phyloP scores from a whole-genome alignment of 148 eudicot species.

The Beta vulgaris region DNA sequence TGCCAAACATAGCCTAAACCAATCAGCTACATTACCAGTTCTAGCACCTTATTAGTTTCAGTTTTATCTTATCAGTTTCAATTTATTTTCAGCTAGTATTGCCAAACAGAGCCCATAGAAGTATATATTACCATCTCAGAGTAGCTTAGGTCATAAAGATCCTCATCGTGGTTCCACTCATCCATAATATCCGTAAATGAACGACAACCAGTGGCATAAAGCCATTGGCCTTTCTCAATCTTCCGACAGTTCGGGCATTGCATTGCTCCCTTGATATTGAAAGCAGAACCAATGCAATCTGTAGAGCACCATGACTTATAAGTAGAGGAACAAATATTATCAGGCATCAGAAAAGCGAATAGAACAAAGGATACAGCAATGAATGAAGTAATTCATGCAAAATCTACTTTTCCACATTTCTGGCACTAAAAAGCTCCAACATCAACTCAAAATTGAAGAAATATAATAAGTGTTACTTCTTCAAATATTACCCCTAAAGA shows the following conservation, averaged over 20 bases:
- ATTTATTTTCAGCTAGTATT: too few relatives aligned
- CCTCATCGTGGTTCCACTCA: constrained; percentile 91
- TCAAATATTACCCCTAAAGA: neutral
- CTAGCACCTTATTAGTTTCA: too few relatives aligned
- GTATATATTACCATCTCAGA: constrained; percentile 93
- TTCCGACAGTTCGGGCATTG: constrained; percentile 98
- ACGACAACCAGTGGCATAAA: constrained; percentile 71
- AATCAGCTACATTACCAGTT: too few relatives aligned
- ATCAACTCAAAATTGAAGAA: neutral
- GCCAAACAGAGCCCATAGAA: too few relatives aligned
- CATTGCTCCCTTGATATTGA: constrained; percentile 90
- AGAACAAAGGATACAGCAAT: neutral
- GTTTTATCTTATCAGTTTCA: too few relatives aligned
- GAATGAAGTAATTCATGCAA: neutral
- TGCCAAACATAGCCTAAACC: too few relatives aligned
- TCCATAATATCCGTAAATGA: constrained; percentile 68
- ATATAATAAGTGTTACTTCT: neutral
- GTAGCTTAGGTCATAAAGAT: constrained; percentile 76
- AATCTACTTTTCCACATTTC: neutral
- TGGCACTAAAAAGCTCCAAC: neutral
- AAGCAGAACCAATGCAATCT: constrained; percentile 99
- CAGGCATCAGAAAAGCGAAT: neutral
- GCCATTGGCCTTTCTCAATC: constrained; percentile 98
- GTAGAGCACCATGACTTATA: constrained; percentile 22
- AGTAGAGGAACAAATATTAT: neutral